Base-by-base conservation (phyloP, 2,329 filamentous ascomycete species). In the Epichloe scottii region DNA sequence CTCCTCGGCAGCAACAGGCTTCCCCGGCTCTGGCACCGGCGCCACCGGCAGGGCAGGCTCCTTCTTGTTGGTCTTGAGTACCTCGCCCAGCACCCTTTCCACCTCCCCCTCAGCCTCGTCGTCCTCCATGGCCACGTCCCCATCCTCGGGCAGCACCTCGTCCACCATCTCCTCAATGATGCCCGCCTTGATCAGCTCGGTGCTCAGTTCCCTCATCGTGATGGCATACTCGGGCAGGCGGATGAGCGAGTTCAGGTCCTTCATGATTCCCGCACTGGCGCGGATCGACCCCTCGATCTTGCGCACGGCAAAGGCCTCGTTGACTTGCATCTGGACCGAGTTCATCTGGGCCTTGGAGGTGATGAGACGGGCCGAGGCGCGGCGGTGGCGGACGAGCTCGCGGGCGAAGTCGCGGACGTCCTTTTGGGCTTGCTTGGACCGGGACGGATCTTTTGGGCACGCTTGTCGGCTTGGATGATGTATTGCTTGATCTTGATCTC, bases 161-260 rank as follows among this genome's bases (percentile, higher is more conserved):
- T 84, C 87, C 4, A 95, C 82, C 87, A 97, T 96, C 72, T 98
- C 93, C 74, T 97, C 91, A 54, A 97, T 95, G 57, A 98, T 91
- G 15, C 91, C 93, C 2, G 93, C 91, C 72, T 89, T 94, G 67
- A 95, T 86, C 58, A 97, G 71, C 75, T 97, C 93, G 52, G 84
- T 77, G 60, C 84, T 85, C 47, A 97, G 73, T 66, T 95, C 88
- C 56, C 82, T 77, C 91, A 97, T 97, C 8, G 90, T 96, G 14
- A 79, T 82, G 19, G 85, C 88, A 55, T 97, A 74, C 58, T 95
- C 87, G 11, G 93, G 93, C 59, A 98, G 69, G 30, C 84, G 77
- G 47, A 96, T 82, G 26, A 97, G 75, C 15, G 77, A 79, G 67
- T 97, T 97, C 53, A 98, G 89, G 66, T 97, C 89, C 70, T 90